Evolutionary conservation across 306 rosid genomes (phyloP).

Genomic region (Carpinus fangiana): DNA sequence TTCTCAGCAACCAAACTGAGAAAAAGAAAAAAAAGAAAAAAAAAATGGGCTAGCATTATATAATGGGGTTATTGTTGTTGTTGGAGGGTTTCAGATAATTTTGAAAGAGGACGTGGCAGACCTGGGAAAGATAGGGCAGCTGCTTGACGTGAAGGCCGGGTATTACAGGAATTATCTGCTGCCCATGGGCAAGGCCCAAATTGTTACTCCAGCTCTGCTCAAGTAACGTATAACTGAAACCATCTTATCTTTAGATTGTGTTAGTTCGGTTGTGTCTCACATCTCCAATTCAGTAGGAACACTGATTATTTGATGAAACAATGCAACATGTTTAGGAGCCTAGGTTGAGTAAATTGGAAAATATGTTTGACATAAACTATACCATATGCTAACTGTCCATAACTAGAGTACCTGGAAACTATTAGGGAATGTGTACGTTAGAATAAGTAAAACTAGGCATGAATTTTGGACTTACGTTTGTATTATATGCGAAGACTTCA

Average conservation of each 20-base stretch:
- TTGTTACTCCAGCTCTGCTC: conserved; percentile 74
- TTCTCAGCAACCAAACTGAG: not conserved
- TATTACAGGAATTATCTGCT: conserved; percentile 74
- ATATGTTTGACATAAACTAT: not conserved
- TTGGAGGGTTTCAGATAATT: conserved; percentile 61
- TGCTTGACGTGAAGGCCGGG: conserved; percentile 76
- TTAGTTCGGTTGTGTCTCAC: not conserved
- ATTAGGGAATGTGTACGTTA: not conserved
- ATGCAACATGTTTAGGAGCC: not conserved
- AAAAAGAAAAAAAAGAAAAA: not conserved
- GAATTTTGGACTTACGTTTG: not conserved
- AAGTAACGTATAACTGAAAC: conserved; percentile 57
- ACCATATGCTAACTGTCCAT: not conserved
- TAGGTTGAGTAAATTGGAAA: not conserved
- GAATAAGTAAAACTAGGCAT: not conserved
- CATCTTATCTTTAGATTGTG: conserved; percentile 1
- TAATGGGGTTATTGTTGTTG: not conserved
- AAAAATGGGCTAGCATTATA: not conserved
- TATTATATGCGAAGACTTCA: not conserved
- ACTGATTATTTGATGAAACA: not conserved
- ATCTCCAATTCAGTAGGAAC: not conserved
- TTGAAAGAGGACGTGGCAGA: conserved; percentile 73
- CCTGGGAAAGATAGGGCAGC: conserved; percentile 77
- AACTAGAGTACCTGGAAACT: not conserved
- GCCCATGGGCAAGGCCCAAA: conserved; percentile 77